These are phyloP conservation scores for Claviceps africana DNA, from an alignment of 2,329 filamentous ascomycete genomes.

Conservation along the genomic window DNA sequence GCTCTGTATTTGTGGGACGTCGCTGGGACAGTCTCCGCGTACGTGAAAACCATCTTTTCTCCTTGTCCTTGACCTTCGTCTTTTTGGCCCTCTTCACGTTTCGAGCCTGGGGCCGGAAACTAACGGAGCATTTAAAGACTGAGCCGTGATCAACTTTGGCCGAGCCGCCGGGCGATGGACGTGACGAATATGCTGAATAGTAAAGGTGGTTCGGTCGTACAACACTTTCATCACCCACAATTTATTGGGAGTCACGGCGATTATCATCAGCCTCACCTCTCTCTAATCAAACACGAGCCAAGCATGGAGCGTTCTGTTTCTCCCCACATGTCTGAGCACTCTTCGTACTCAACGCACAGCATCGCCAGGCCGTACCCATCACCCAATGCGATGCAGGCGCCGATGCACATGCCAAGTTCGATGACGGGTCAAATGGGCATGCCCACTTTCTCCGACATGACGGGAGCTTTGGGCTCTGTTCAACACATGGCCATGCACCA, in stretches of 20 bases:
- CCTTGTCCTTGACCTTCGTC: neutral
- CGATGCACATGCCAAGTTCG: constrained; percentile 31
- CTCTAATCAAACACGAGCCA: constrained; percentile 22
- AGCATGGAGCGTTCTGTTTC: constrained; percentile 41
- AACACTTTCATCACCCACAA: constrained; percentile 14
- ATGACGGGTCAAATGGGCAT: constrained; percentile 29
- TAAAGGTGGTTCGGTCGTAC: constrained; percentile 23
- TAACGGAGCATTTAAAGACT: constrained; percentile 11
- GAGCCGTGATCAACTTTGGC: constrained; percentile 28
- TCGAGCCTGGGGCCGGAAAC: neutral
- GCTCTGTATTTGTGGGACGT: constrained; percentile 13
- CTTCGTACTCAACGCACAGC: constrained; percentile 38
- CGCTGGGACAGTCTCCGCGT: constrained; percentile 7
- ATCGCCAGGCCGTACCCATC: constrained; percentile 38
- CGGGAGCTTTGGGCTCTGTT: constrained; percentile 19
- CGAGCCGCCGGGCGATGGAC: constrained; percentile 36
- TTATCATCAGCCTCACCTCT: constrained; percentile 17
- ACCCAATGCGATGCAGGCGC: constrained; percentile 36
- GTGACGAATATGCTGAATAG: constrained; percentile 40
- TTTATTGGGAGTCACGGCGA: constrained; percentile 19
- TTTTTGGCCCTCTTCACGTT: neutral
- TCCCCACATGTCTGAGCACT: constrained; percentile 46
- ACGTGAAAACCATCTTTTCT: neutral
- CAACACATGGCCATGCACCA: constrained; percentile 26
- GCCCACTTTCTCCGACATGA: constrained; percentile 23